Percentiles rank a stretch among this genome's conserved stretches.
These are phyloP conservation scores for Paxillus ammoniavirescens DNA, from an alignment of 768 basidiomycete genomes.

Conservation along the genomic window DNA sequence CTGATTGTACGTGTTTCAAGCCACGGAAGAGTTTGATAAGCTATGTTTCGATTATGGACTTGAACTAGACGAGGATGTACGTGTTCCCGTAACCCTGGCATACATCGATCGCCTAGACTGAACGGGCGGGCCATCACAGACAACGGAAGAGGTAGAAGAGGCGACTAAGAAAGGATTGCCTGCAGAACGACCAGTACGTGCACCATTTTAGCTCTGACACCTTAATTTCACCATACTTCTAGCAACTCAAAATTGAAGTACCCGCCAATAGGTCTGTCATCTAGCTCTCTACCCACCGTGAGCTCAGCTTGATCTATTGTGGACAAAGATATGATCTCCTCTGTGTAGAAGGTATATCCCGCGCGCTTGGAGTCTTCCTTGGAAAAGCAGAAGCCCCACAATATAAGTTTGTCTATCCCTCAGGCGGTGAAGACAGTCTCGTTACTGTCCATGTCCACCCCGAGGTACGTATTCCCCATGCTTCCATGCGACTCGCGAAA, in stretches of 20 bases:
- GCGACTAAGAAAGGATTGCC: constrained; percentile 82
- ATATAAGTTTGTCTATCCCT: constrained; percentile 73
- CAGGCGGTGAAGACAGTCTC: constrained; percentile 62
- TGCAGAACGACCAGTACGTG: constrained; percentile 74
- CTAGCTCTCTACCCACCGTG: not conserved
- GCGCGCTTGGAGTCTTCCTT: constrained; percentile 82
- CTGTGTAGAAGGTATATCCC: constrained; percentile 93
- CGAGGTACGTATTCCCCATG: constrained; percentile 51
- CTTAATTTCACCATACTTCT: constrained; percentile 7
- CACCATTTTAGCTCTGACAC: not conserved
- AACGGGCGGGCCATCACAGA: constrained; percentile 46
- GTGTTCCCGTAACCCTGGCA: constrained; percentile 25
- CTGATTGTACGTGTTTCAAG: constrained; percentile 41
- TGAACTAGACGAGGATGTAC: constrained; percentile 96
- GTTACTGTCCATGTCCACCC: constrained; percentile 67
- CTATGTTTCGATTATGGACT: constrained; percentile 97
- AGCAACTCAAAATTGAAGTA: constrained; percentile 99
- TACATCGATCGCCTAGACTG: not conserved
- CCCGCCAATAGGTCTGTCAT: constrained; percentile 85
- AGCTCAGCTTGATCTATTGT: constrained; percentile 5
- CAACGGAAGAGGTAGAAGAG: constrained; percentile 83
- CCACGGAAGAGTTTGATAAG: constrained; percentile 91
- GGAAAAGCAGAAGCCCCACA: constrained; percentile 61
- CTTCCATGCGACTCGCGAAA: not conserved
- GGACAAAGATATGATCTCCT: constrained; percentile 86